These are phyloP conservation scores for Aspergillus ellipticus DNA, from an alignment of 495 filamentous ascomycete genomes.

Conservation along the genomic window DNA sequence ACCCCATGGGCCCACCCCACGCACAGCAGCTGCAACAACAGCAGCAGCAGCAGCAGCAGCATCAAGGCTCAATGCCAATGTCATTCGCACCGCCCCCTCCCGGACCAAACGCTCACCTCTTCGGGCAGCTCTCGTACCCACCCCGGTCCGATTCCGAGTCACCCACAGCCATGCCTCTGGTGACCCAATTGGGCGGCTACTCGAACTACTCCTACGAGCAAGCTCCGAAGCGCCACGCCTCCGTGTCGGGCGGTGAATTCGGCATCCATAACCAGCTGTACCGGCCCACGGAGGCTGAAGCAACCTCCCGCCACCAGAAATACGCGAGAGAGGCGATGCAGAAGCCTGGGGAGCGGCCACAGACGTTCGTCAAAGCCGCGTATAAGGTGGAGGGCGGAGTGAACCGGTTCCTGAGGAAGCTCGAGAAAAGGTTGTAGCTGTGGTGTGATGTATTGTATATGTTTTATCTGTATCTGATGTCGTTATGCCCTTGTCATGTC, in stretches of 20 bases:
- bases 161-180: constrained; percentile 15
- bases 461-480: neutral
- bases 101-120: constrained; percentile 44
- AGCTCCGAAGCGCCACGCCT: constrained; percentile 25
- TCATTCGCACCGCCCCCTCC: constrained; percentile 45
- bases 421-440: constrained; percentile 65
- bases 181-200: constrained; percentile 39
- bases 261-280: constrained; percentile 74
- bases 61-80: constrained; percentile 19
- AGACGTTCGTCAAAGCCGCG: constrained; percentile 66
- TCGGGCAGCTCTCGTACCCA: constrained; percentile 16
- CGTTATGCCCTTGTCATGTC: neutral
- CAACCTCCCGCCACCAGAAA: constrained; percentile 35
- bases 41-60: constrained; percentile 2
- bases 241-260: constrained; percentile 47
- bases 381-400: constrained; percentile 71
- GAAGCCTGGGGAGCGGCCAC: constrained; percentile 42
- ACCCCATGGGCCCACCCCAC: too few relatives aligned
- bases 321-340: constrained; percentile 51
- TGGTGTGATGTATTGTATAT: neutral
- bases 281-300: constrained; percentile 66
- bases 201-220: constrained; percentile 54
- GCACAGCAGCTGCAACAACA: constrained; percentile 15
- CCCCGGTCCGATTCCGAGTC: neutral
- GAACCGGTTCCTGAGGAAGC: constrained; percentile 76